Evolutionary conservation across 305 asterid genomes (phyloP), one percentile per base, ranked within the genome.

Genomic region (Solanum aculeatissimum): DNA sequence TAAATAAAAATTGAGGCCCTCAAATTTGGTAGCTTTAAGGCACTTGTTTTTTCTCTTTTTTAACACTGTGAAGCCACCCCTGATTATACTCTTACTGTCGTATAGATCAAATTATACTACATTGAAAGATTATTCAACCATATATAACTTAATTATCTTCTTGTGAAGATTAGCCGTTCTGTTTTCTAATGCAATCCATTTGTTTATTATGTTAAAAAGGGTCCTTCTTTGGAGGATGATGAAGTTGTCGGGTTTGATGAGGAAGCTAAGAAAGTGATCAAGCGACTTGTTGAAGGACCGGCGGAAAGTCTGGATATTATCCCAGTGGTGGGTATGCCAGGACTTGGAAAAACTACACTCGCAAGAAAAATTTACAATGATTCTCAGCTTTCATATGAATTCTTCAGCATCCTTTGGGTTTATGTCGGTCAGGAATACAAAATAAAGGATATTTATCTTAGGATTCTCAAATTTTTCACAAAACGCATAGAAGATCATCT

Each of bases 261-360:
- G 49, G 95, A 89, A 83, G 93, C 91, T 4, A 84, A 83, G 5
- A 89, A 77, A 4, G 92, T 92, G 65, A 91, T 87, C 63, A 81
- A 83, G 6, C 89, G 87, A 83, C 94, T 93, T 8, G 83, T 57
- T 0, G 90, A 80, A 74, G 94, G 86, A 42, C 74, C 92, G 0
- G 89, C 86, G 29, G 89, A 90, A 7, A 13, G 42, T 4, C 86
- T 90, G 0, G 92, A 89, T 72, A 91, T 89, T 1, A 57, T 90
- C 85, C 88, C 95, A 2, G 89, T 93, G 0, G 85, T 90, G 23
- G 97, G 98, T 19, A 92, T 92, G 94, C 89, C 92, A 0, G 98
- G 97, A 7, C 90, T 91, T 6, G 95, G 97, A 5, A 92, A 94
- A 87, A 92, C 97, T 16, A 92, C 97, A 4, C 82, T 92, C 16